Base-by-base conservation (phyloP, 208 protist genomes). In the Leishmania amazonensis region DNA sequence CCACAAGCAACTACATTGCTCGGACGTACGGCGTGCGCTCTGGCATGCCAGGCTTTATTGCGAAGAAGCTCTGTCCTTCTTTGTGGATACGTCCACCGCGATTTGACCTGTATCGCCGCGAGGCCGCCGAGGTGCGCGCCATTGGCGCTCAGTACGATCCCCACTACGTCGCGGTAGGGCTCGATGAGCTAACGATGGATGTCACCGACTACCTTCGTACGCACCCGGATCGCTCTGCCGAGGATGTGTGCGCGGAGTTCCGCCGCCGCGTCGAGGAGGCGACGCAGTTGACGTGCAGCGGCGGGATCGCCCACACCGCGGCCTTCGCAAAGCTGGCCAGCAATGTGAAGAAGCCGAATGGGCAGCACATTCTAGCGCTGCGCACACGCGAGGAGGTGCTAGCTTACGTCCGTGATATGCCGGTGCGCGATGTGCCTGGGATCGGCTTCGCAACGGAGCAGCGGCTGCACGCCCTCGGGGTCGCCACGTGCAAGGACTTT, bases 41-140 rank as follows among this genome's bases (percentile, higher is more conserved):
- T 1, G 98, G 96, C 31, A 99, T 99, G 98, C 96, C 97, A 3
- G 97, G 96, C 67, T 99, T 96, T 88, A 97, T 99, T 58, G 96
- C 88, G 13, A 81, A 87, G 64, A 93, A 95, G 82, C 85, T 98
- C 17, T 98, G 96, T 77, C 92, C 93, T 4, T 21, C 80, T 24
- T 83, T 98, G 57, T 84, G 89, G 47, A 93, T 98, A 73, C 89
- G 95, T n/a, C 88, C 87, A 28, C 54, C 80, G 1, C 54, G 93
- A 79, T 97, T 97, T 68, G 80, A 87, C 19, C 76, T 86, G 68
- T 96, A 98, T 88, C 79, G 78, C 35, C 76, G 70, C 35, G 87
- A 89, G 70, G 86, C 91, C 17, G 89, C 80, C 3, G 54, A 73
- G 5, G 87, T 97, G 42, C 88, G 92, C 47, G 73, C 76, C 8